phyloP scores from a whole-genome alignment of 2,329 filamentous ascomycete species.

The Microsporum ferrugineum region DNA sequence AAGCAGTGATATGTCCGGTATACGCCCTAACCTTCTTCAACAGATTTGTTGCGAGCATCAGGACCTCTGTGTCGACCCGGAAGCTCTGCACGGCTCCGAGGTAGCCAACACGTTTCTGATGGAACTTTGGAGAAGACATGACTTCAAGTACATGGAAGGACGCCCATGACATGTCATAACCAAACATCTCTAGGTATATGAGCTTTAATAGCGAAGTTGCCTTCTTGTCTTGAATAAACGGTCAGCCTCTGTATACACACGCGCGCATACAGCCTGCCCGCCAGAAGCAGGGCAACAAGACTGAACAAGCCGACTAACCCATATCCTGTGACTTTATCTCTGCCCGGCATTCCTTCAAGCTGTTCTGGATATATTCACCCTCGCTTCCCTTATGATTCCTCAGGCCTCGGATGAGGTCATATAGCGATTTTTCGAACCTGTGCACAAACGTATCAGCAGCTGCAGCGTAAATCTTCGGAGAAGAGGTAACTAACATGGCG shows the following conservation, averaged over 20 bases:
- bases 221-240: slow-evolving; percentile 60
- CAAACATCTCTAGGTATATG: slow-evolving; percentile 97
- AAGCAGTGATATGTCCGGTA: not conserved
- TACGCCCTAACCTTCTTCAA: slow-evolving; percentile 63
- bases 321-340: slow-evolving; percentile 91
- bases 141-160: slow-evolving; percentile 97
- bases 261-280: not conserved
- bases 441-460: not conserved
- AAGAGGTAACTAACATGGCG: not conserved
- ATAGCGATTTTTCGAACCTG: slow-evolving; percentile 98
- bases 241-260: slow-evolving; percentile 6
- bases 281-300: not conserved
- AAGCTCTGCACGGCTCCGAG: slow-evolving; percentile 93
- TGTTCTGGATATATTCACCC: slow-evolving; percentile 87
- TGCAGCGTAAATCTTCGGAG: not conserved
- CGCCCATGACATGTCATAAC: slow-evolving; percentile 98
- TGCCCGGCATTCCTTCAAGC: slow-evolving; percentile 84
- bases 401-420: slow-evolving; percentile 94
- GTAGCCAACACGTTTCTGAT: slow-evolving; percentile 92
- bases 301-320: slow-evolving; percentile 44
- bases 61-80: slow-evolving; percentile 83
- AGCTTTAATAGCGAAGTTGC: slow-evolving; percentile 91
- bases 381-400: slow-evolving; percentile 93
- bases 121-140: slow-evolving; percentile 91
- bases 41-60: slow-evolving; percentile 94